phyloP scores from a whole-genome alignment of 805 yeast species.

The Ascoidea asiatica region DNA sequence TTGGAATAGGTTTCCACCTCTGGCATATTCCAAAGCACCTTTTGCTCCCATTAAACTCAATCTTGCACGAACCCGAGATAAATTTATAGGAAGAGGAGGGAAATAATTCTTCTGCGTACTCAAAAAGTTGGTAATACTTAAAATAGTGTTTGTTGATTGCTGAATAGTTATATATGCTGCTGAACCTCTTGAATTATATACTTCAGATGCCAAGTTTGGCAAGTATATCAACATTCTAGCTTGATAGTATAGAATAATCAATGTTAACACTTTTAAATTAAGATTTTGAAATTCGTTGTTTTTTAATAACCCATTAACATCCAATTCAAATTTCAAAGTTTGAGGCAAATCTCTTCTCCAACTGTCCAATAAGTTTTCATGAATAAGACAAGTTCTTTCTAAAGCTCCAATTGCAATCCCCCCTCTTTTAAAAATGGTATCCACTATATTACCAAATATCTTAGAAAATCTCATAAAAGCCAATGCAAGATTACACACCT shows the following conservation, averaged over 20 bases:
- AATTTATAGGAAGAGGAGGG: slow-evolving; percentile 51
- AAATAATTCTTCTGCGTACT: slow-evolving; percentile 26
- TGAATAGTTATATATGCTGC: slow-evolving; percentile 55
- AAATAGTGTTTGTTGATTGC: slow-evolving; percentile 49
- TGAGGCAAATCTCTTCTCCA: slow-evolving; percentile 68
- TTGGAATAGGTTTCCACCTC: slow-evolving; percentile 70
- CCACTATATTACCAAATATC: slow-evolving; percentile 61
- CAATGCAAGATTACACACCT: slow-evolving; percentile 50
- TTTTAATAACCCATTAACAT: slow-evolving; percentile 37
- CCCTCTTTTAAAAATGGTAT: slow-evolving; percentile 52
- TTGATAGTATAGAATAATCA: slow-evolving; percentile 46
- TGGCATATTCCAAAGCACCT: slow-evolving; percentile 69
- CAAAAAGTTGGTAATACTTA: slow-evolving; percentile 34
- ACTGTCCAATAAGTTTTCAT: slow-evolving; percentile 59
- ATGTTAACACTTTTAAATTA: slow-evolving; percentile 28
- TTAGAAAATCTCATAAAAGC: slow-evolving; percentile 56
- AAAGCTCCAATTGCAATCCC: slow-evolving; percentile 18
- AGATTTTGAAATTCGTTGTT: slow-evolving; percentile 19
- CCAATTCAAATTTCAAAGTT: slow-evolving; percentile 48
- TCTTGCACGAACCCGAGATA: slow-evolving; percentile 49
- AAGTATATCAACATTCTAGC: slow-evolving; percentile 52
- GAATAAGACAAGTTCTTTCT: slow-evolving; percentile 22
- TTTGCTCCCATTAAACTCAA: slow-evolving; percentile 53
- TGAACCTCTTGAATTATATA: slow-evolving; percentile 23
- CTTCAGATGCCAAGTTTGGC: slow-evolving; percentile 40